Evolutionary conservation across 2,329 filamentous ascomycete genomes (phyloP), one percentile per base, ranked within the genome.

Genomic region (Diplodia sapinea): DNA sequence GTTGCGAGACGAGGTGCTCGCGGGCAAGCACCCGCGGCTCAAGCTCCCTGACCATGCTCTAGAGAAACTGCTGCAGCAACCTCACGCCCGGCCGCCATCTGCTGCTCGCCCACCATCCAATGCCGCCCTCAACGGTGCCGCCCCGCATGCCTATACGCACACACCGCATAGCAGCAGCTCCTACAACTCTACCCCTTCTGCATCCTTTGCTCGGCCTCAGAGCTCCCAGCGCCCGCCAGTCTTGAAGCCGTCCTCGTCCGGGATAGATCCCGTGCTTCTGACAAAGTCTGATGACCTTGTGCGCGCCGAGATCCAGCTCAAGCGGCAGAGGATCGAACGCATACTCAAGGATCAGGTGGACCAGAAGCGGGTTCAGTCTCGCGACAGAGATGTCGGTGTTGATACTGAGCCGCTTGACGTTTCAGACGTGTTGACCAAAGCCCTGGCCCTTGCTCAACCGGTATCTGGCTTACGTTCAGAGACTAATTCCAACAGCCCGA

Each of bases 271-370:
- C 61, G 88, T 96, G 69, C 85, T 96, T 72, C 85, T 96, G 78
- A 90, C 92, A 75, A 97, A 97, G 79, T 94, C 93, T 72, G 91
- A 93, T 76, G 88, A 92, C 76, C 83, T 96, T 72, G 88, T 95
- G 76, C 91, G 88, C 80, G 92, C 93, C 75, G 93, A 96, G 80
- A 82, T 92, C 69, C 88, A 91, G 76, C 80, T 94, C 70, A 92
- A 93, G 79, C 88, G 94, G 70, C 88, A 94, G 79, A 88, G 91
- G 70, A 83, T 97, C 74, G 95, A 98, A 79, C 88, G 89, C 71
- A 82, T 84, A 43, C 79, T 98, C 73, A 89, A 87, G 78, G 91
- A 96, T 65, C 91, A 96, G 78, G 80, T 91, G 72, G 91, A 94
- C 68, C 86, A 91, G 70, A 86, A 82, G 76, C 83, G 82, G 72